These are phyloP conservation scores for Yamadazyma epiphylla DNA, from an alignment of 1,139 yeast genomes.

Conservation along the genomic window DNA sequence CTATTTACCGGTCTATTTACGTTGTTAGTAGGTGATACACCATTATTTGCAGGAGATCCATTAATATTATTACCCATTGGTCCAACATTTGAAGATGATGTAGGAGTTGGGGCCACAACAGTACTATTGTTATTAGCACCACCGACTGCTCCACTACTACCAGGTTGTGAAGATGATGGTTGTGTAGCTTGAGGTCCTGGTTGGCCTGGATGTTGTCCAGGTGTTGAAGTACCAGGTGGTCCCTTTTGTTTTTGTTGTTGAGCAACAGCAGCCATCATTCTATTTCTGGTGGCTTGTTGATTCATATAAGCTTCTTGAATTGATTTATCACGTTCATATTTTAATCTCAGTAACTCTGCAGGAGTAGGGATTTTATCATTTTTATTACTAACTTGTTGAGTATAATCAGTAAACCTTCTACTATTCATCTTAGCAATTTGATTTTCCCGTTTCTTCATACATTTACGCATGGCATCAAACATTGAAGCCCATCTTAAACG, in stretches of 20 bases:
- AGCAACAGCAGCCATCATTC: slow-evolving; percentile 16
- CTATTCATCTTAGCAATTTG: slow-evolving; percentile 33
- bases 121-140: no score
- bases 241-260: slow-evolving; percentile 13
- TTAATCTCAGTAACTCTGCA: slow-evolving; percentile 73
- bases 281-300: slow-evolving; percentile 31
- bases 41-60: slow-evolving; percentile 3
- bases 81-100: slow-evolving; percentile 1
- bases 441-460: slow-evolving; percentile 81
- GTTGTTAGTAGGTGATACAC: slow-evolving; percentile 11
- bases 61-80: neutral
- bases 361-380: slow-evolving; percentile 63
- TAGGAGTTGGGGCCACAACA: no score
- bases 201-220: neutral
- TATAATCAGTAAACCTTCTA: slow-evolving; percentile 21
- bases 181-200: neutral
- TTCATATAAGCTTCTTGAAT: slow-evolving; percentile 68
- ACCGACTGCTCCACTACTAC: neutral
- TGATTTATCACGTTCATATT: slow-evolving; percentile 81
- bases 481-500: slow-evolving; percentile 88
- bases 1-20: slow-evolving; percentile 1
- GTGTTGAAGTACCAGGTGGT: slow-evolving; percentile 1
- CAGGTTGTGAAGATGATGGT: neutral
- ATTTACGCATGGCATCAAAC: slow-evolving; percentile 92
- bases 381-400: slow-evolving; percentile 18